A percentile compares a stretch with the other conserved stretches of the same genome.
Conservation (phyloP, 345 rosid genomes). For the Streptanthus diversifolius region DNA sequence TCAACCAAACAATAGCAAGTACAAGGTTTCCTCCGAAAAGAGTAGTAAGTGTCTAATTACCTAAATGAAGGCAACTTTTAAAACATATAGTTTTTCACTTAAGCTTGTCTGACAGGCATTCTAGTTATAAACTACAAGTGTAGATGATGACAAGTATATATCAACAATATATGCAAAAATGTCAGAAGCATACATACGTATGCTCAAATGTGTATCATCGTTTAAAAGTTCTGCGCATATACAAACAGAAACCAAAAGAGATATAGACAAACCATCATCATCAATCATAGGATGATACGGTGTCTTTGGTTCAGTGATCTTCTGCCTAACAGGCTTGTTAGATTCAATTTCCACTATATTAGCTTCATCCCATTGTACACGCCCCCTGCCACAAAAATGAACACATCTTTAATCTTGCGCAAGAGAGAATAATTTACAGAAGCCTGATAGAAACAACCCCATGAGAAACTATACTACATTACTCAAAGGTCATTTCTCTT, state of each 20-base stretch:
- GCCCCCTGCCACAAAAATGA: constrained; percentile 43
- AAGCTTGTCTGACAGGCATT: background rate
- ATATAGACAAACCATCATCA: constrained; percentile 65
- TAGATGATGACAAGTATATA: background rate
- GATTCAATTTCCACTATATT: constrained; percentile 91
- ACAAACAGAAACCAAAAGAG: constrained; percentile 1
- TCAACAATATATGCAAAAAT: background rate
- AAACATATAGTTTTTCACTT: background rate
- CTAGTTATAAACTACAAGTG: background rate
- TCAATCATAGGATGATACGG: constrained; percentile 92
- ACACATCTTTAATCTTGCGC: background rate
- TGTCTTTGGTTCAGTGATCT: constrained; percentile 98
- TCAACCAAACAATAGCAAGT: background rate
- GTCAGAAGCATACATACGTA: background rate
- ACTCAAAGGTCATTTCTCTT: background rate
- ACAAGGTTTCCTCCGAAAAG: background rate
- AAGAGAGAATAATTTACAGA: background rate
- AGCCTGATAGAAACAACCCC: background rate
- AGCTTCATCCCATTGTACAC: constrained; percentile 87
- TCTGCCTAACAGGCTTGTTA: constrained; percentile 92
- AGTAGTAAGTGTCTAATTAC: background rate
- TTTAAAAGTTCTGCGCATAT: background rate
- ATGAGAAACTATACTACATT: background rate
- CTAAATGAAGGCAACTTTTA: background rate
- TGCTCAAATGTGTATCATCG: background rate